Percentiles rank a stretch among this genome's conserved stretches.
Conservation (phyloP, 2,329 filamentous ascomycete genomes). For the Aaosphaeria arxii region DNA sequence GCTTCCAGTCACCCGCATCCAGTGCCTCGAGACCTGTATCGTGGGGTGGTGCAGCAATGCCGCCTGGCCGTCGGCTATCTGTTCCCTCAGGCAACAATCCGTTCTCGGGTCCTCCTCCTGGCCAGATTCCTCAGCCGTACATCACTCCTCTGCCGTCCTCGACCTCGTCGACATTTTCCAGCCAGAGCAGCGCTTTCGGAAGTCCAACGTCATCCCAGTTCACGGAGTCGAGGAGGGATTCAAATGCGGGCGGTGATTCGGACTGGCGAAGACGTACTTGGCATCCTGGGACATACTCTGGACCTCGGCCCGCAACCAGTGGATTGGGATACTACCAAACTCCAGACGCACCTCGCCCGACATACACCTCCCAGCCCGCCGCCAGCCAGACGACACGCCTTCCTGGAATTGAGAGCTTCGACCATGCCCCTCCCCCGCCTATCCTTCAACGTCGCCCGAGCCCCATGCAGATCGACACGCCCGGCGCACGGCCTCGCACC, state of each 20-base stretch:
- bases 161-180: constrained; percentile 54
- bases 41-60: constrained; percentile 66
- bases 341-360: constrained; percentile 59
- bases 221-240: constrained; percentile 64
- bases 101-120: constrained; percentile 66
- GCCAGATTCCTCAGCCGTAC: constrained; percentile 57
- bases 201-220: constrained; percentile 67
- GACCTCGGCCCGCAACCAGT: constrained; percentile 64
- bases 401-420: constrained; percentile 90
- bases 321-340: constrained; percentile 73
- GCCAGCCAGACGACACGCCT: constrained; percentile 64
- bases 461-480: constrained; percentile 72
- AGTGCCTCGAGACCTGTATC: constrained; percentile 67
- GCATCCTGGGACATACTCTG: constrained; percentile 73
- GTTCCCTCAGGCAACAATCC: constrained; percentile 75
- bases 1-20: constrained; percentile 69
- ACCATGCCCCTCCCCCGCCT: constrained; percentile 65
- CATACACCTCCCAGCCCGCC: constrained; percentile 54
- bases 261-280: constrained; percentile 83
- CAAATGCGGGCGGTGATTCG: constrained; percentile 60
- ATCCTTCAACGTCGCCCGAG: constrained; percentile 65
- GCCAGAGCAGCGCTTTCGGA: constrained; percentile 58
- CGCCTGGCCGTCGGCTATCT: constrained; percentile 70
- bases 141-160: constrained; percentile 56
- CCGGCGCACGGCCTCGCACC: constrained; percentile 39